Evolutionary conservation across 176 grass and related monocot genomes (phyloP), one percentile per base, ranked within the genome.

Genomic region (Sorghum bicolor): DNA sequence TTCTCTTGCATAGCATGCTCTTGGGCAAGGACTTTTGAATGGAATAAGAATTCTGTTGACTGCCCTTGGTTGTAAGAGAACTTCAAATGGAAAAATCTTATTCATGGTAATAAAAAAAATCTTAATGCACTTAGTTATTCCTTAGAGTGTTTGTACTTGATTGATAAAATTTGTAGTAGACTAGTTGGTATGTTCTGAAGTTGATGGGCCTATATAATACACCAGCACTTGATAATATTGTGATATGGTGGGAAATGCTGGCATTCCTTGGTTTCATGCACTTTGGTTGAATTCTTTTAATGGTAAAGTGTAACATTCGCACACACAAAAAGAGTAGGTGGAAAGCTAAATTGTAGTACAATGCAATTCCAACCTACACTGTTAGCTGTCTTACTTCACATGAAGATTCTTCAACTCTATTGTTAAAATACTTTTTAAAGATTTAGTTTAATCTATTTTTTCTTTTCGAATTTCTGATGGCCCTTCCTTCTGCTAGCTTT

Each of bases 401-500:
- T 90, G 34, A 17, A 17, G 20, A 68, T 72, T 76, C 24, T 78
- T 43, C 72, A 40, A 70, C n/a, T 48, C 58, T 32, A 31, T 61
- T 83, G 13, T 71, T 20, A 32, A 44, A 32, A 44, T 52, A 63
- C 36, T 75, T 34, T 77, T 82, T 30, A 20, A 31, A 80, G 41
- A 33, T 41, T 69, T 64, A 53, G 40, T 58, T 65, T 19, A 64
- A 64, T 64, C 30, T 25, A 12, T 62, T 74, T 53, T 13, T 75
- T 33, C 64, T 87, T 44, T 34, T 88, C 10, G 22, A 43, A 64
- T 79, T 79, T 12, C 61, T 73, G 73, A 84, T 84, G 60, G 79
- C 26, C 22, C 81, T 64, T 82, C 45, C 36, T 94, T 74, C 24
- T 86, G 67, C 71, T 87, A 97, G 94, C 82, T 97, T 97, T 67